Percentiles rank a stretch among this genome's conserved stretches.
Conservation (phyloP, 2,329 filamentous ascomycete genomes). For the Venturia oleaginea region DNA sequence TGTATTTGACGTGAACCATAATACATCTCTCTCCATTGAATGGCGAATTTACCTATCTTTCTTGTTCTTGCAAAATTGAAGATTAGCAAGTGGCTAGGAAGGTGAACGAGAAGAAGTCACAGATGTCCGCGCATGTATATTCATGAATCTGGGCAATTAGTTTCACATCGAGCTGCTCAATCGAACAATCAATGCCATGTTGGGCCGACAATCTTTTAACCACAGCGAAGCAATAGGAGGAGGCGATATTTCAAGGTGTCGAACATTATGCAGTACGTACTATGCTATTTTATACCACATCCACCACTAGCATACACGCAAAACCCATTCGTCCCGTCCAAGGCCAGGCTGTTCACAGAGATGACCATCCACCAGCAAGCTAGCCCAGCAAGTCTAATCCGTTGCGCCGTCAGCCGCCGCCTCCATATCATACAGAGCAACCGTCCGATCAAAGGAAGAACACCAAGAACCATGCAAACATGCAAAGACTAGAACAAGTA, state of each 20-base stretch:
- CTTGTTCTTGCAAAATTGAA: too few species aligned
- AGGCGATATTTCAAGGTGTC: not conserved
- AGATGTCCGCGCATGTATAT: too few species aligned
- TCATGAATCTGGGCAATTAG: too few species aligned
- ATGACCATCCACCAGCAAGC: not conserved
- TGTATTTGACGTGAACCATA: too few species aligned
- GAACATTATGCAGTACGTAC: not conserved
- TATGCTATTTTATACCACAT: not conserved
- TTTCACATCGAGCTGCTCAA: too few species aligned
- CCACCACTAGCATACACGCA: not conserved
- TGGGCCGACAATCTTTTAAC: too few species aligned
- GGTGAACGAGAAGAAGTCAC: too few species aligned
- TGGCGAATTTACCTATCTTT: too few species aligned
- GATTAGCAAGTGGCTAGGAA: too few species aligned
- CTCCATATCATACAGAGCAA: conserved; percentile 7
- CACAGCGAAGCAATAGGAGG: not conserved
- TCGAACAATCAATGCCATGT: too few species aligned
- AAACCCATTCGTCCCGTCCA: not conserved
- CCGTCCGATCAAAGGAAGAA: not conserved
- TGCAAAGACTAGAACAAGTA: not conserved
- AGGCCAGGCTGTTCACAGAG: not conserved
- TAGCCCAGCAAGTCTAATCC: conserved; percentile 2
- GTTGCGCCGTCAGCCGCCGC: not conserved
- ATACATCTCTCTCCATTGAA: too few species aligned
- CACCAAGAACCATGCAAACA: not conserved